phyloP scores from a whole-genome alignment of 805 yeast species.

The Scheffersomyces coipomensis region DNA sequence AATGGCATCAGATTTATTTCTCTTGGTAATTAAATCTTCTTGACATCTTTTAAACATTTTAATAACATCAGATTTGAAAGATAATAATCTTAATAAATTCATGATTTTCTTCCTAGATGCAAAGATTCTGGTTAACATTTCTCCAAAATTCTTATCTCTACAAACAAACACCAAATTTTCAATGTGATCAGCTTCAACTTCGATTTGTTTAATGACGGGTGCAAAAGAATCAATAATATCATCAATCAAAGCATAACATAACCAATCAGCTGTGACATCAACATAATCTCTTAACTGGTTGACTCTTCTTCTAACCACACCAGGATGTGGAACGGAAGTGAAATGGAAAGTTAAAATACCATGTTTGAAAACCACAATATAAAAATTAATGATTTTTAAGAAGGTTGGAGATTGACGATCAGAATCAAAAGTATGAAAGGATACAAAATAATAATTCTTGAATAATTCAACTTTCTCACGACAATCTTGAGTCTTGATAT shows the following conservation, averaged over 20 bases:
- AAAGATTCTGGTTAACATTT: constrained; percentile 80
- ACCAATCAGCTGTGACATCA: constrained; percentile 77
- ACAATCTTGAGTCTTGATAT: constrained; percentile 92
- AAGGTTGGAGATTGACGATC: constrained; percentile 80
- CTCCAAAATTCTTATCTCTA: constrained; percentile 68
- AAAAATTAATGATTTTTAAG: constrained; percentile 75
- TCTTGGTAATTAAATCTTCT: too few species aligned
- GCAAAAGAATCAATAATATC: constrained; percentile 84
- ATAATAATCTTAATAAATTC: constrained; percentile 84
- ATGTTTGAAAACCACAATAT: constrained; percentile 59
- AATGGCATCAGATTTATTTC: too few species aligned
- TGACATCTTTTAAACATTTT: constrained; percentile 93
- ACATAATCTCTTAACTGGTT: constrained; percentile 77
- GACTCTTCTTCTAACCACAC: constrained; percentile 78
- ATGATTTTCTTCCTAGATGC: constrained; percentile 87
- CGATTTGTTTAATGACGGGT: constrained; percentile 74
- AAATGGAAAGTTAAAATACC: constrained; percentile 62
- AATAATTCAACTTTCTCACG: constrained; percentile 96
- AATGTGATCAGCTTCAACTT: constrained; percentile 78
- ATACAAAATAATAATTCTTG: constrained; percentile 85
- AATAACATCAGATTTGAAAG: constrained; percentile 95
- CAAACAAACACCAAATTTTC: constrained; percentile 85
- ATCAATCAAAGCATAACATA: constrained; percentile 79
- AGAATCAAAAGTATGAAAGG: constrained; percentile 94
- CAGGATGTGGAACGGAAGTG: constrained; percentile 56